Base-by-base conservation (phyloP, 495 filamentous ascomycete genomes). In the Tricharina praecox region DNA sequence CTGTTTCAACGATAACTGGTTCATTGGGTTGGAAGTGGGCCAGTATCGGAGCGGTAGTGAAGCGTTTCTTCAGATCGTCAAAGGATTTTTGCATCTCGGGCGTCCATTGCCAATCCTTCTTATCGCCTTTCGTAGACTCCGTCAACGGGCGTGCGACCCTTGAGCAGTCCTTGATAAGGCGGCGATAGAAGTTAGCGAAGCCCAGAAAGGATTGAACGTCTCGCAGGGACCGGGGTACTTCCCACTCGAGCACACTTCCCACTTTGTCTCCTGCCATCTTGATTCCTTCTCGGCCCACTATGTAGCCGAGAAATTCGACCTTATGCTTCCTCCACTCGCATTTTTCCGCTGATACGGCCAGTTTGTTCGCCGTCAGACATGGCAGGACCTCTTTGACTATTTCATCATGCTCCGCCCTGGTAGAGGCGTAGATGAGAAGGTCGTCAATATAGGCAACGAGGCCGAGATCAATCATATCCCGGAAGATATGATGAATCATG, bases 371-470 rank as follows among this genome's bases (percentile, higher is more conserved):
- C 13, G n/a, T 15, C 1, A 58, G 26, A 8, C 20, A 25, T 4
- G 46, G 16, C 2, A 60, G 23, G 0, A 61, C 50, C 23, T 51
- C 50, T 19, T 34, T 39, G n/a, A 59, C 42, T 18, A 60, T 10
- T 9, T 49, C 5, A 2, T 26, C 19, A 24, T 58, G 49, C 50
- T 52, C 45, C 34, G 41, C 18, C 38, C 43, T 37, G 26, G 36
- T 48, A 37, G 46, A 37, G 13, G 53, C 53, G 41, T 58, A 65
- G 16, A 67, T 59, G 9, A 64, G 48, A 23, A 67, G 58, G 39
- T 67, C 50, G 13, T 66, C 55, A 0, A 66, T 30, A 37, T 64
- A 66, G 0, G 38, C 50, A 19, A 61, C 52, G 23, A 58, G 55
- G 20, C 57, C 59, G 7, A 45, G 23, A 39, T 25, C 25, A 1